Percentiles rank a stretch among this genome's conserved stretches.
phyloP scores from a whole-genome alignment of 2,329 filamentous ascomycete species.

The Elsinoe necatrix region DNA sequence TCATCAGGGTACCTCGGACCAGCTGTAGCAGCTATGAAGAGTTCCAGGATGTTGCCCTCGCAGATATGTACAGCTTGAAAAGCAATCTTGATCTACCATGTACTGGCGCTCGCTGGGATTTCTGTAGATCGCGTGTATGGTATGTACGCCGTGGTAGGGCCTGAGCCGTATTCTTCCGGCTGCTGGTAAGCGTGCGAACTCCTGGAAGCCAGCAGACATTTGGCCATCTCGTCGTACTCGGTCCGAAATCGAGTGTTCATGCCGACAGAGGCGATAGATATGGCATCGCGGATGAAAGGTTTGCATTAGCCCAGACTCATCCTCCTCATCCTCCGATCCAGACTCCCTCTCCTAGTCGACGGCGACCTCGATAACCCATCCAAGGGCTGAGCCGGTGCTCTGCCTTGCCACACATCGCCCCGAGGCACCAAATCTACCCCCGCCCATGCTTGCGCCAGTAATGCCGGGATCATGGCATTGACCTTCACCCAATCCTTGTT shows the following conservation, averaged over 20 bases:
- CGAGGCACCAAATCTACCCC: not conserved
- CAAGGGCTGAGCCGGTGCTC: not conserved
- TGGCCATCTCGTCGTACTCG: no score
- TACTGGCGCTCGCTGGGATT: not conserved
- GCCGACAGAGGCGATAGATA: no score
- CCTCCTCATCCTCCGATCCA: not conserved
- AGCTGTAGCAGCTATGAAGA: not conserved
- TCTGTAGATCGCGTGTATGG: no score
- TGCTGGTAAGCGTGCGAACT: no score
- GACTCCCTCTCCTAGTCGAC: not conserved
- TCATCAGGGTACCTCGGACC: not conserved
- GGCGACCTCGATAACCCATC: not conserved
- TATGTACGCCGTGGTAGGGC: no score
- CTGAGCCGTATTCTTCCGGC: no score
- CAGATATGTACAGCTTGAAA: slow-evolving; percentile 5
- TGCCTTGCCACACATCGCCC: not conserved
- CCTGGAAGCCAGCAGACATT: no score
- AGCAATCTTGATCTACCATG: not conserved
- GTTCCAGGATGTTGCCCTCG: not conserved
- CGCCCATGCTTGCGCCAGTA: not conserved
- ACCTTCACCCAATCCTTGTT: slow-evolving; percentile 2
- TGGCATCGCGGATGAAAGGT: not conserved
- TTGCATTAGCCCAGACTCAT: not conserved
- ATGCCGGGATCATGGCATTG: not conserved
- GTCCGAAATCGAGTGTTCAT: no score